Base-by-base conservation (phyloP, 2,329 filamentous ascomycete species). In the Botryosphaeria dothidea region DNA sequence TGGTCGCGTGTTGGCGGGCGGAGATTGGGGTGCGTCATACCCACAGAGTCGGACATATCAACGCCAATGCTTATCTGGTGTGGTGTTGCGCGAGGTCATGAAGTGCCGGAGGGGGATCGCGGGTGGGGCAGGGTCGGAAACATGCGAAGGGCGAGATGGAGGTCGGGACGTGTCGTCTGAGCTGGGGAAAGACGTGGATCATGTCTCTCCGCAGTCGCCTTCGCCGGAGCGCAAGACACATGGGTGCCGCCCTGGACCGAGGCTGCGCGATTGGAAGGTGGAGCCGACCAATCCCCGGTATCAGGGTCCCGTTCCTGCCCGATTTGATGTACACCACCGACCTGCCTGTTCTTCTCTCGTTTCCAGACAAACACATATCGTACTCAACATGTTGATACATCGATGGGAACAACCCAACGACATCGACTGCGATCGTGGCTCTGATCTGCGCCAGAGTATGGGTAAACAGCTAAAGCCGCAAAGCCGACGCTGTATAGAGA, bases 31-130 rank as follows among this genome's bases (percentile, higher is more conserved):
- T 45, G 38, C 56, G 56, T 45, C 63, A 51, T 61, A 65, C 63
- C 63, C 63, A 65, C 63, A 65, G 63, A 65, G 63, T 65, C 63
- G 31, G 63, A 61, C 63, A 65, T 65, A 51, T 65, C 63, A 65
- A 43, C 36, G 63, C 63, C 63, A 65, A 65, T 65, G 54, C 54
- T 45, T 17, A 29, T 52, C 15, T 43, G 23, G 8, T 6, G n/a
- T 36, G 36, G 34, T 23, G 29, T 25, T 27, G 52, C 21, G 62
- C 51, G 34, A 25, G 52, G n/a, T 51, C 63, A 65, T 65, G 63
- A 60, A 60, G 25, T 38, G 27, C 56, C 15, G 41, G 41, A 23
- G 21, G n/a, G 25, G 19, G 25, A 17, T 45, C 36, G 54, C 54
- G 54, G 38, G 54, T 43, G 36, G 54, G 36, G 38, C 25, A 23